phyloP scores from a whole-genome alignment of 768 basidiomycete genomes.

The Cystobasidium onofrii region DNA sequence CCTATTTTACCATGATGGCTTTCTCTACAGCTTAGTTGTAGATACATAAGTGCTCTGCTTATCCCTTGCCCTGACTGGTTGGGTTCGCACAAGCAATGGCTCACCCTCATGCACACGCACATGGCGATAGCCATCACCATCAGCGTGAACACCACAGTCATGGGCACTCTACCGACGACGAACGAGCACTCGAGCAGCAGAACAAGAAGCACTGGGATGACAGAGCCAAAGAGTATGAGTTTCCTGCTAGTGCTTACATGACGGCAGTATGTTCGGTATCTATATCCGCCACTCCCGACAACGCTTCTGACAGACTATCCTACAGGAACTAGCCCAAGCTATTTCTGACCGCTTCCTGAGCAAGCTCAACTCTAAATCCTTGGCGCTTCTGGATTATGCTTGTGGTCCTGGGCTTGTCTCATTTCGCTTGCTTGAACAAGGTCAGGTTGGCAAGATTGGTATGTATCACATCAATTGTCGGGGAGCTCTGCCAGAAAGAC shows the following conservation, averaged over 20 bases:
- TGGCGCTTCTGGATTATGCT: neutral
- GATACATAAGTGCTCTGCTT: too few species aligned
- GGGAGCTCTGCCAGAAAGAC: too few species aligned
- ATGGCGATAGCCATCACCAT: neutral
- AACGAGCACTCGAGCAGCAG: neutral
- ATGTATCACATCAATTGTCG: too few species aligned
- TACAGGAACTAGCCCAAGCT: neutral
- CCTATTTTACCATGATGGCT: neutral
- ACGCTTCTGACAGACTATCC: neutral
- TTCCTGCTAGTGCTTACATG: constrained; percentile 1
- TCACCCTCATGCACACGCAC: neutral
- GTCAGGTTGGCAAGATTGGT: neutral
- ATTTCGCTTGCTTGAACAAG: neutral
- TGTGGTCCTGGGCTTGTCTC: neutral
- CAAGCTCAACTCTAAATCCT: neutral
- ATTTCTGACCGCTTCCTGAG: neutral
- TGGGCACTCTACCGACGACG: neutral
- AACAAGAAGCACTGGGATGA: neutral
- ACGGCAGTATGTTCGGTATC: neutral
- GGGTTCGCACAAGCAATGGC: too few species aligned
- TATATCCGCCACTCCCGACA: neutral
- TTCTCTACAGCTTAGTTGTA: neutral
- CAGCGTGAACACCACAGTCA: neutral
- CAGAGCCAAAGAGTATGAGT: neutral
- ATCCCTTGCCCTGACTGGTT: too few species aligned